Evolutionary conservation across 2,329 filamentous ascomycete species (phyloP).

Genomic region (Alternaria brassicae): DNA sequence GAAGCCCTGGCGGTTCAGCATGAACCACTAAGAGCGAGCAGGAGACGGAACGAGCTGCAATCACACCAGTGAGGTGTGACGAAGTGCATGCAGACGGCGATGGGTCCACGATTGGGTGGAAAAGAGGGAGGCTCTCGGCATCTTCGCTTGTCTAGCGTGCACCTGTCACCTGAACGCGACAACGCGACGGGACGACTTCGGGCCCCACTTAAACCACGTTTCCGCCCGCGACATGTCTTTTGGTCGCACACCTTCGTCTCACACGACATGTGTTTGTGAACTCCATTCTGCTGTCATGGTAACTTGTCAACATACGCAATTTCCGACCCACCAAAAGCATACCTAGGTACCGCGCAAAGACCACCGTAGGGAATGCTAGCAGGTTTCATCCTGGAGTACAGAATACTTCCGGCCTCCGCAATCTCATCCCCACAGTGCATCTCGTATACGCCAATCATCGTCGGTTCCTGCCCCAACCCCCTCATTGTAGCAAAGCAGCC

Average conservation of each 20-base stretch:
- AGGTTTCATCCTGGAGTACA: not conserved
- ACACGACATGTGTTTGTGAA: not conserved
- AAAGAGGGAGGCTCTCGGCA: not conserved
- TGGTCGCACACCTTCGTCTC: not conserved
- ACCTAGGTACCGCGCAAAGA: not conserved
- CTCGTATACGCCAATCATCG: not conserved
- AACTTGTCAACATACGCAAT: not conserved
- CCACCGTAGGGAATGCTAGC: not conserved
- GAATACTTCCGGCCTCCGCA: conserved; percentile 1
- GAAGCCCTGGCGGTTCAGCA: conserved; percentile 21
- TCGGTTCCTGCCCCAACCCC: not conserved
- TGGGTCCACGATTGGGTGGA: conserved; percentile 7
- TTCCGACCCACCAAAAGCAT: not conserved
- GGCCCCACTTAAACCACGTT: conserved; percentile 2
- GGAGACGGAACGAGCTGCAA: conserved; percentile 10
- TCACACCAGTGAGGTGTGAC: conserved; percentile 23
- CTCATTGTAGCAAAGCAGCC: not conserved
- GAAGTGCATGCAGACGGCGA: conserved; percentile 17
- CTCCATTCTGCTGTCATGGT: conserved; percentile 1
- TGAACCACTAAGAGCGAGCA: conserved; percentile 22
- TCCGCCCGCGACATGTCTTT: not conserved
- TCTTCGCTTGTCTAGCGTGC: conserved; percentile 7
- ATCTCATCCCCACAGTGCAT: not conserved
- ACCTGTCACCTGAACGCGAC: conserved; percentile 1
- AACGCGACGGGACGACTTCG: conserved; percentile 6